These are phyloP conservation scores for Ustilago bromivora DNA, from an alignment of 1,284 basidiomycete genomes.

Conservation along the genomic window DNA sequence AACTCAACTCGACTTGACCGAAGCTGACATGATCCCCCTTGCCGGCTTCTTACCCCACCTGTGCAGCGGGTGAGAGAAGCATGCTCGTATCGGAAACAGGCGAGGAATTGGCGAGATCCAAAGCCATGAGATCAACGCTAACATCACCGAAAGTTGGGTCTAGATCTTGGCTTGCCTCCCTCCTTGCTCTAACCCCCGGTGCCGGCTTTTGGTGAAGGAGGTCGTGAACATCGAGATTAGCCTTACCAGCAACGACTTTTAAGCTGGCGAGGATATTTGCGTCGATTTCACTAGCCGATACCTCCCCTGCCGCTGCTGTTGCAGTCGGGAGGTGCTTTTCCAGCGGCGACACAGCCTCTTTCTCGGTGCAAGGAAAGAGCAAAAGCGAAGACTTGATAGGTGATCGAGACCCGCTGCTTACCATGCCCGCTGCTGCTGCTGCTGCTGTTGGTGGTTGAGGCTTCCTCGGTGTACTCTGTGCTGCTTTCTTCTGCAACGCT, in stretches of 20 bases:
- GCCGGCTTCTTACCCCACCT: background rate
- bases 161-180: slow-evolving; percentile 33
- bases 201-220: slow-evolving; percentile 19
- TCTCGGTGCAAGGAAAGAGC: slow-evolving; percentile 19
- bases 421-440: slow-evolving; percentile 2
- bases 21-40: too few species aligned
- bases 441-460: background rate
- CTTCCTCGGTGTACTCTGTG: slow-evolving; percentile 15
- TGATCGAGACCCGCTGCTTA: slow-evolving; percentile 23
- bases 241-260: slow-evolving; percentile 42
- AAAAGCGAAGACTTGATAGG: slow-evolving; percentile 43
- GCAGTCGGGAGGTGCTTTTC: background rate
- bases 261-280: slow-evolving; percentile 37
- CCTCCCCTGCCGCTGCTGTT: background rate
- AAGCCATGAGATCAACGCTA: slow-evolving; percentile 39
- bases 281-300: slow-evolving; percentile 39
- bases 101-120: slow-evolving; percentile 28
- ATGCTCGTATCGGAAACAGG: slow-evolving; percentile 33
- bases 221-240: slow-evolving; percentile 37
- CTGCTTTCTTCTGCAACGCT: slow-evolving; percentile 6
- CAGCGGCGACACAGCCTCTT: background rate
- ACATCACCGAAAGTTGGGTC: slow-evolving; percentile 34
- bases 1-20: too few species aligned
- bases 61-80: slow-evolving; percentile 19
- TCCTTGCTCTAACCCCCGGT: slow-evolving; percentile 3